Conservation (phyloP, 139 green algal genomes). For the Haematococcus sp. region DNA sequence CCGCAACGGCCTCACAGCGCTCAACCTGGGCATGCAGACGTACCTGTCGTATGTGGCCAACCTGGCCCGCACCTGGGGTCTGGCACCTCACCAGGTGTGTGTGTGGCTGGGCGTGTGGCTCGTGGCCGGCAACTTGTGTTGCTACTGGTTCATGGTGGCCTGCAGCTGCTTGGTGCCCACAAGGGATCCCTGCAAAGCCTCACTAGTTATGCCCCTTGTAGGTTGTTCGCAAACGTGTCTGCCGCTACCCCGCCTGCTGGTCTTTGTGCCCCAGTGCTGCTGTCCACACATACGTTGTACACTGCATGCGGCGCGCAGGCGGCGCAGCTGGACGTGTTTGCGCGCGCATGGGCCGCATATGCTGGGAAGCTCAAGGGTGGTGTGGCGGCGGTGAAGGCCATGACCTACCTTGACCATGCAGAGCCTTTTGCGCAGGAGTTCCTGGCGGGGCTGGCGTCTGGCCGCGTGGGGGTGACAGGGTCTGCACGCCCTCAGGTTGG, state of each 20-base stretch:
- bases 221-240: no score
- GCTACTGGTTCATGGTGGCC: no score
- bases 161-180: no score
- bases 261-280: no score
- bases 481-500: conserved; percentile 2
- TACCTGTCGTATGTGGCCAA: conserved; percentile 37
- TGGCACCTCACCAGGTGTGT: conserved; percentile 14
- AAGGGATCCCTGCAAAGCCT: no score
- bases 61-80: conserved; percentile 29
- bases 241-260: no score
- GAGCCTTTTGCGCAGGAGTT: conserved; percentile 53
- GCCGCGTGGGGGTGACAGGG: neutral
- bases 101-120: neutral
- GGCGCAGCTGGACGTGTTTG: conserved; percentile 30
- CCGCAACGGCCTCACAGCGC: conserved; percentile 43
- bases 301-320: neutral
- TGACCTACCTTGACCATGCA: conserved; percentile 44
- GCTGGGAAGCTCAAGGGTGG: conserved; percentile 19
- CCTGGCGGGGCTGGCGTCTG: conserved; percentile 10
- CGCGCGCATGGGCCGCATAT: conserved; percentile 40
- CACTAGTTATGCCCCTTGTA: no score
- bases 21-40: conserved; percentile 14
- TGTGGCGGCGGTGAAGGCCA: neutral
- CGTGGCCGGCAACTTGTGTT: no score
- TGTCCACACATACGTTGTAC: no score